These are phyloP conservation scores for Euphorbia pulcherrima DNA, from an alignment of 345 rosid genomes.

Conservation along the genomic window DNA sequence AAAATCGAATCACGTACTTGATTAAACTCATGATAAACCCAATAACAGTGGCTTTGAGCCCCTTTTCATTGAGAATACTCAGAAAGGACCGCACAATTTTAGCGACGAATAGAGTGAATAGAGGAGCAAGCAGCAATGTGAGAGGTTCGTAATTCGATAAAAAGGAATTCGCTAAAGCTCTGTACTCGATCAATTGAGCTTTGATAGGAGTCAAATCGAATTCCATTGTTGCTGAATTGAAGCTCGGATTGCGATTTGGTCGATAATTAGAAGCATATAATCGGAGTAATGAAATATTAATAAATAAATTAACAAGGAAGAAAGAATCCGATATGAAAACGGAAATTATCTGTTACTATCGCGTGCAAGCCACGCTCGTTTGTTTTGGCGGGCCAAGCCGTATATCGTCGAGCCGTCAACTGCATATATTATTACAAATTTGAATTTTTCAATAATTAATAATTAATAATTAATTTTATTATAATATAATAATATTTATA, in stretches of 20 bases:
- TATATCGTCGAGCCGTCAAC: neutral
- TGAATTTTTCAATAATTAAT: no score
- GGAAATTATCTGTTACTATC: neutral
- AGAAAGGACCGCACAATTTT: conserved; percentile 45
- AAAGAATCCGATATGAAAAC: neutral
- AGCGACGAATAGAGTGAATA: conserved; percentile 58
- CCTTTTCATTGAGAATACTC: conserved; percentile 48
- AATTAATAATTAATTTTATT: no score
- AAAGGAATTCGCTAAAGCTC: conserved; percentile 54
- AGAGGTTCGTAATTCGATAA: conserved; percentile 72
- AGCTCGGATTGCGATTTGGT: neutral
- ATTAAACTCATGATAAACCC: conserved; percentile 50
- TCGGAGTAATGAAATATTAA: no score
- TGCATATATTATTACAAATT: no score
- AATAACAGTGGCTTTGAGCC: conserved; percentile 49
- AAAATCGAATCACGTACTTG: conserved; percentile 43
- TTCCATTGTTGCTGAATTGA: neutral
- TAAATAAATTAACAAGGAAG: no score
- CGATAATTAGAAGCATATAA: neutral
- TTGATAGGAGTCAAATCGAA: neutral
- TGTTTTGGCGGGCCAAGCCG: conserved; percentile 14
- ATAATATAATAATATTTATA: no score
- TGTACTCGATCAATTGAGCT: conserved; percentile 21
- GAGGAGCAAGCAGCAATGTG: conserved; percentile 53
- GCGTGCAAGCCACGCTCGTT: conserved; percentile 11